A percentile compares a stretch with the other conserved stretches of the same genome.
phyloP scores from a whole-genome alignment of 176 grass and related monocot species.

The Poa pratensis region DNA sequence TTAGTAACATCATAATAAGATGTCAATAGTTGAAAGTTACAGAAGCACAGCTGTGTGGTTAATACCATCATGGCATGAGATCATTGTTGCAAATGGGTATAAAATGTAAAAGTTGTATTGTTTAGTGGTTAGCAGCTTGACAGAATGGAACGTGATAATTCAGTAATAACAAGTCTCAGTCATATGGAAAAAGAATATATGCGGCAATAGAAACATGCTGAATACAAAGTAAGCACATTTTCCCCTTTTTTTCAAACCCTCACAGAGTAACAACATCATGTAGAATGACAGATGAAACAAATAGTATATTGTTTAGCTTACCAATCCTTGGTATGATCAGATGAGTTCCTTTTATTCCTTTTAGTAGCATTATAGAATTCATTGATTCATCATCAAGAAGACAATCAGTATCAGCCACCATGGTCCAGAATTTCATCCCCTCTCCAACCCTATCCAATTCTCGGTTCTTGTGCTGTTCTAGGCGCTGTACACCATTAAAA shows the following conservation, averaged over 20 bases:
- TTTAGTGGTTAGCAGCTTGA: background rate
- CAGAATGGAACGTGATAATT: background rate
- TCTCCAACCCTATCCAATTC: conserved; percentile 33
- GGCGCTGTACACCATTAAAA: background rate
- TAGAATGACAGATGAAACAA: background rate
- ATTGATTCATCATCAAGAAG: conserved; percentile 80
- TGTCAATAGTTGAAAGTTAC: background rate
- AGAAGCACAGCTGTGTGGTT: background rate
- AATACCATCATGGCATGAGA: background rate
- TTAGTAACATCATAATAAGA: conserved; percentile 2
- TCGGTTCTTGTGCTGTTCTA: conserved; percentile 39
- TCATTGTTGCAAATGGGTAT: background rate
- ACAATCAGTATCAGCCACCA: conserved; percentile 70
- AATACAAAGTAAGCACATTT: background rate
- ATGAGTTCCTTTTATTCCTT: conserved; percentile 83
- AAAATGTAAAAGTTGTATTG: background rate
- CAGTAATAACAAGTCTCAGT: background rate
- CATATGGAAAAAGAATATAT: background rate
- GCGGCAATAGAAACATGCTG: background rate
- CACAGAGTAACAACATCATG: background rate
- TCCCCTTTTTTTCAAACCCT: too few relatives aligned
- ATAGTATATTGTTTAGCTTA: conserved; percentile 38
- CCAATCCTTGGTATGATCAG: conserved; percentile 81
- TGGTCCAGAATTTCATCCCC: conserved; percentile 78
- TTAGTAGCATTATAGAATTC: conserved; percentile 70